These are phyloP conservation scores for Friedmanniomyces endolithicus DNA, from an alignment of 495 filamentous ascomycete species.

Conservation along the genomic window DNA sequence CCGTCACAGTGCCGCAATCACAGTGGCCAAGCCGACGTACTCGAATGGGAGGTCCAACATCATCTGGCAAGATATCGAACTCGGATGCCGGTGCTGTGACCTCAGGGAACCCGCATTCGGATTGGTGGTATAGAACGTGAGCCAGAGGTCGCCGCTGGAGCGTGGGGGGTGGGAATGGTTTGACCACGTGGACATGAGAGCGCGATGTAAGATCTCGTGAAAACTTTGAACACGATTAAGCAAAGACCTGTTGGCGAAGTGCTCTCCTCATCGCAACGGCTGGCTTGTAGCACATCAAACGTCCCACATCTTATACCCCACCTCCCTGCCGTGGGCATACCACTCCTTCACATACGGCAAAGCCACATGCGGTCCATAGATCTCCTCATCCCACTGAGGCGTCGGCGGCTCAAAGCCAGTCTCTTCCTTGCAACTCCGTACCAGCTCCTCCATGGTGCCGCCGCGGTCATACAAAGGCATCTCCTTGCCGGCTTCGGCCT, in stretches of 20 bases:
- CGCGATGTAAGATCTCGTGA: too few relatives aligned
- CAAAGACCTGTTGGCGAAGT: neutral
- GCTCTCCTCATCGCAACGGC: neutral
- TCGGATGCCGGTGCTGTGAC: conserved; percentile 48
- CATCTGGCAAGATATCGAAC: conserved; percentile 43
- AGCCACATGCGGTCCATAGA: conserved; percentile 15
- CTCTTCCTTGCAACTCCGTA: conserved; percentile 7
- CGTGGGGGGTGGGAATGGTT: too few relatives aligned
- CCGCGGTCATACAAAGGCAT: conserved; percentile 8
- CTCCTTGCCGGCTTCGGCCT: conserved; percentile 10
- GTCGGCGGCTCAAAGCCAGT: conserved; percentile 10
- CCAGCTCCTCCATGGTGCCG: conserved; percentile 9
- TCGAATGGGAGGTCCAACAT: too few relatives aligned
- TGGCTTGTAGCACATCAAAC: conserved; percentile 1
- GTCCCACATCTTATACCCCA: conserved; percentile 12
- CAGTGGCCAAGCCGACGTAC: neutral
- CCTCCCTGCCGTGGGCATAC: conserved; percentile 9
- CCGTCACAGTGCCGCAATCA: neutral
- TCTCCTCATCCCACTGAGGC: conserved; percentile 14
- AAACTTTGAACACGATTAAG: too few relatives aligned
- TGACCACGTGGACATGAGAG: too few relatives aligned
- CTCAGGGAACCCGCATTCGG: conserved; percentile 60
- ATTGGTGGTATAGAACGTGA: conserved; percentile 42
- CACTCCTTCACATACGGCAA: conserved; percentile 14
- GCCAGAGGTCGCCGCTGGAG: conserved; percentile 36